phyloP scores from a whole-genome alignment of 2,329 filamentous ascomycete species.

The Colletotrichum lindemuthianum region DNA sequence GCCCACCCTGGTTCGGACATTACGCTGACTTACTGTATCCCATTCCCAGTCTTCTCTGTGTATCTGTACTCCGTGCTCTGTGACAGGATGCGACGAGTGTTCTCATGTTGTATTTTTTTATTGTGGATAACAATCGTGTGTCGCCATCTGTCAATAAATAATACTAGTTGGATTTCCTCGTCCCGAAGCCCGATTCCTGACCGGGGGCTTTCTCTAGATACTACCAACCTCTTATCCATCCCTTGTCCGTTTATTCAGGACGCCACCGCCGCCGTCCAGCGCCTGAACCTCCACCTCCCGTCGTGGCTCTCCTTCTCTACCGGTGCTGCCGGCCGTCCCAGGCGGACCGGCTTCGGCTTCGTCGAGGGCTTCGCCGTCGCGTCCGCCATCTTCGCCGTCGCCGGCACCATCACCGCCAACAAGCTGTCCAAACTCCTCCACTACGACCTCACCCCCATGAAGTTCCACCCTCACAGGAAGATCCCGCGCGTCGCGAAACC shows the following conservation, averaged over 20 bases:
- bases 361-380: constrained; percentile 50
- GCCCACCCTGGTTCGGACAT: constrained; percentile 23
- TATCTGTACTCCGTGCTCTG: too few species aligned
- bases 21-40: background rate
- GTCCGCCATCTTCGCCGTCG: constrained; percentile 45
- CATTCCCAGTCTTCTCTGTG: background rate
- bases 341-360: constrained; percentile 44
- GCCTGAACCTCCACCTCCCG: constrained; percentile 32
- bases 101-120: constrained; percentile 2
- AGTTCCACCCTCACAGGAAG: constrained; percentile 52
- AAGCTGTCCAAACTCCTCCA: constrained; percentile 46
- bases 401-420: constrained; percentile 43
- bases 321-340: constrained; percentile 20
- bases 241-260: constrained; percentile 17
- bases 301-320: constrained; percentile 17
- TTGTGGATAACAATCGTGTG: constrained; percentile 23
- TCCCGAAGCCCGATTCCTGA: constrained; percentile 10
- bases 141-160: constrained; percentile 29
- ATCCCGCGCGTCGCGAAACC: constrained; percentile 48
- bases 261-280: constrained; percentile 33
- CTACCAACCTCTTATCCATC: background rate
- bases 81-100: background rate
- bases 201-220: constrained; percentile 1
- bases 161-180: constrained; percentile 7
- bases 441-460: constrained; percentile 45